Conservation (phyloP, 352 stramenopile genomes). For the Thalassiosira sp. region DNA sequence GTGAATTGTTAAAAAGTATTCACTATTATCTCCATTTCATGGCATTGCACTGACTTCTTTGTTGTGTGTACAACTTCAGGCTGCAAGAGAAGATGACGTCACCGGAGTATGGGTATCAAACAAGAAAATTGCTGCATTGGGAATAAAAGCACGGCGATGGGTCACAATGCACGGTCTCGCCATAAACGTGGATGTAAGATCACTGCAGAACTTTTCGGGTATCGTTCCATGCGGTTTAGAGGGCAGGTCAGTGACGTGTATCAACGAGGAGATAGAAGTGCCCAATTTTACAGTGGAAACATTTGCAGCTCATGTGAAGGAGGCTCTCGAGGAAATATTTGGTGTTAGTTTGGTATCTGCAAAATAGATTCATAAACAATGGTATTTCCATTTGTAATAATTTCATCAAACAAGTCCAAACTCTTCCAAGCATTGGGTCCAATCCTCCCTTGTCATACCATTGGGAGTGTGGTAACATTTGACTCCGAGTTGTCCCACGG, state of each 20-base stretch:
- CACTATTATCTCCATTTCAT: too few species aligned
- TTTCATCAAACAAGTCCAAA: slow-evolving; percentile 47
- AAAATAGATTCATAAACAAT: slow-evolving; percentile 2
- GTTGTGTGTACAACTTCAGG: too few species aligned
- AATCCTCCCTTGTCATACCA: slow-evolving; percentile 67
- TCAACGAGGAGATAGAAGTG: slow-evolving; percentile 67
- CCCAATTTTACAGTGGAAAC: slow-evolving; percentile 54
- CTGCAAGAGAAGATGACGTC: slow-evolving; percentile 85
- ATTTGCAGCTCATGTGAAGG: slow-evolving; percentile 60
- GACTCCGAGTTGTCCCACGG: slow-evolving; percentile 51
- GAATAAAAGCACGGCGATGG: slow-evolving; percentile 95
- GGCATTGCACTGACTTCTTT: too few species aligned
- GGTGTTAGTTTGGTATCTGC: slow-evolving; percentile 37
- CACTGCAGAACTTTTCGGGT: slow-evolving; percentile 78
- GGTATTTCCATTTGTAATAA: background rate
- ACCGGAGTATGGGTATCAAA: slow-evolving; percentile 94
- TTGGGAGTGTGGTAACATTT: slow-evolving; percentile 73
- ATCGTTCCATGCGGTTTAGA: slow-evolving; percentile 82
- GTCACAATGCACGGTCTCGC: slow-evolving; percentile 98
- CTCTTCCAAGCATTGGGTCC: slow-evolving; percentile 55
- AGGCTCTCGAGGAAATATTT: slow-evolving; percentile 74
- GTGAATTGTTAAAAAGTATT: too few species aligned
- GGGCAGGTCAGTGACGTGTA: slow-evolving; percentile 65
- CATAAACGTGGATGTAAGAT: slow-evolving; percentile 92
- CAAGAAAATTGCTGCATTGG: slow-evolving; percentile 95